Evolutionary conservation across 371 early-diverging fungal genomes (phyloP).

Genomic region (Mortierella sp.): DNA sequence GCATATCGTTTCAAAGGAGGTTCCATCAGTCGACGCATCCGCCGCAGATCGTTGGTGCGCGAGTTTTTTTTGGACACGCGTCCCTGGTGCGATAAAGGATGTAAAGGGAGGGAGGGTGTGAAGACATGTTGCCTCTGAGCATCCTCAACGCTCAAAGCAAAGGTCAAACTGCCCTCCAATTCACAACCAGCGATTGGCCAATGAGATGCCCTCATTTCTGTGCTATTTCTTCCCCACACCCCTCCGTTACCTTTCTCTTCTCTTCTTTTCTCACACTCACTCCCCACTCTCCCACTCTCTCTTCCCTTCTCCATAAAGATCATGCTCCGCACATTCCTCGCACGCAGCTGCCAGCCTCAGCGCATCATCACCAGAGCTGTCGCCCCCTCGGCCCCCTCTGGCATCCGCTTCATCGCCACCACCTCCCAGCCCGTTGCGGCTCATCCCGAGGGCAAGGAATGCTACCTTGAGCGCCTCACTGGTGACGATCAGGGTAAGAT

Average conservation of each 20-base stretch:
- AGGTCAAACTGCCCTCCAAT: background rate
- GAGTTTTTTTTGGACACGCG: too few species aligned
- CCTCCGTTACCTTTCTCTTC: background rate
- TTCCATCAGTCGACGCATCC: too few species aligned
- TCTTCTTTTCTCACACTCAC: background rate
- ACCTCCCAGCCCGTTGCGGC: slow-evolving; percentile 21
- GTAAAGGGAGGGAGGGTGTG: too few species aligned
- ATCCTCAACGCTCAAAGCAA: too few species aligned
- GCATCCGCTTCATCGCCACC: slow-evolving; percentile 50
- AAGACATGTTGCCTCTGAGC: too few species aligned
- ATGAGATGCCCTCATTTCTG: background rate
- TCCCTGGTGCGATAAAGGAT: too few species aligned
- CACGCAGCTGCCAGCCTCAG: slow-evolving; percentile 20
- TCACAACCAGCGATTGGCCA: background rate
- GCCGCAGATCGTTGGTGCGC: too few species aligned
- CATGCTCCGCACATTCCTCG: slow-evolving; percentile 34
- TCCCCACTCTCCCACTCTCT: background rate
- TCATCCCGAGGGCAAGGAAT: slow-evolving; percentile 63
- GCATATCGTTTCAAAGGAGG: too few species aligned
- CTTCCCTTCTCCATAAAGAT: too few species aligned
- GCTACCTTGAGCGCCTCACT: slow-evolving; percentile 71
- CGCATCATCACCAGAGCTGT: slow-evolving; percentile 20
- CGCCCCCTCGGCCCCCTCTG: slow-evolving; percentile 19
- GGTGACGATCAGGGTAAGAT: slow-evolving; percentile 67
- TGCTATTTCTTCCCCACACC: background rate